phyloP scores from a whole-genome alignment of 2,329 filamentous ascomycete genomes.

The Fusarium sp. region DNA sequence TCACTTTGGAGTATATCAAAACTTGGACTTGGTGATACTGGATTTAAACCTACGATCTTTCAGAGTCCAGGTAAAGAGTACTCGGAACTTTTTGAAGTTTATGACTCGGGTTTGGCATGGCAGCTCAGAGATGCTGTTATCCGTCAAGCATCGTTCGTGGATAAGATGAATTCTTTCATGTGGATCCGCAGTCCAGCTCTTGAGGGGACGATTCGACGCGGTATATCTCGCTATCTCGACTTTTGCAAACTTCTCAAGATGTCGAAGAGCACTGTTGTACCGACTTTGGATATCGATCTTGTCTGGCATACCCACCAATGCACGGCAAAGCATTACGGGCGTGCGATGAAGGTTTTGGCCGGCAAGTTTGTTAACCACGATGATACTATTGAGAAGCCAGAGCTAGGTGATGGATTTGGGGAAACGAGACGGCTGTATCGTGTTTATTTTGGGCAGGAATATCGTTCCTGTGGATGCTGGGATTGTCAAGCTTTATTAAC shows the following conservation, averaged over 20 bases:
- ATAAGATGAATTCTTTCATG: slow-evolving; percentile 54
- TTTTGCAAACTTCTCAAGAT: slow-evolving; percentile 51
- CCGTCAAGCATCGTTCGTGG: slow-evolving; percentile 52
- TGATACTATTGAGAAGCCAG: slow-evolving; percentile 48
- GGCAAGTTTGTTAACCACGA: slow-evolving; percentile 53
- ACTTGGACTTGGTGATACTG: background rate
- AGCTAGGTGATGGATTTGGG: slow-evolving; percentile 43
- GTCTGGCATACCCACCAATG: slow-evolving; percentile 59
- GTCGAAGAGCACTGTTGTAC: slow-evolving; percentile 47
- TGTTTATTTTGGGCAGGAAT: slow-evolving; percentile 50
- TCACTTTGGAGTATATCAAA: fast-evolving
- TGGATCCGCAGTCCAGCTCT: slow-evolving; percentile 54
- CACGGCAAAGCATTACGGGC: slow-evolving; percentile 44
- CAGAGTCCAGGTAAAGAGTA: background rate
- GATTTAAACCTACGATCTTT: fast-evolving
- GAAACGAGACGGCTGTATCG: slow-evolving; percentile 47
- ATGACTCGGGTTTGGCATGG: background rate
- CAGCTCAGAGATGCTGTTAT: slow-evolving; percentile 48
- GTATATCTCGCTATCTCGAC: slow-evolving; percentile 51
- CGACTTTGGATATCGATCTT: slow-evolving; percentile 56
- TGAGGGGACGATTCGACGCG: slow-evolving; percentile 49
- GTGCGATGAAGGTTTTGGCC: slow-evolving; percentile 16
- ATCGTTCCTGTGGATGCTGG: slow-evolving; percentile 51
- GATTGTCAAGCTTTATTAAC: slow-evolving; percentile 49
- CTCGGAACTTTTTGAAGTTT: background rate